A percentile compares a stretch with the other conserved stretches of the same genome.
These are phyloP conservation scores for Diplotaxis tenuifolia DNA, from an alignment of 345 rosid species.

Conservation along the genomic window DNA sequence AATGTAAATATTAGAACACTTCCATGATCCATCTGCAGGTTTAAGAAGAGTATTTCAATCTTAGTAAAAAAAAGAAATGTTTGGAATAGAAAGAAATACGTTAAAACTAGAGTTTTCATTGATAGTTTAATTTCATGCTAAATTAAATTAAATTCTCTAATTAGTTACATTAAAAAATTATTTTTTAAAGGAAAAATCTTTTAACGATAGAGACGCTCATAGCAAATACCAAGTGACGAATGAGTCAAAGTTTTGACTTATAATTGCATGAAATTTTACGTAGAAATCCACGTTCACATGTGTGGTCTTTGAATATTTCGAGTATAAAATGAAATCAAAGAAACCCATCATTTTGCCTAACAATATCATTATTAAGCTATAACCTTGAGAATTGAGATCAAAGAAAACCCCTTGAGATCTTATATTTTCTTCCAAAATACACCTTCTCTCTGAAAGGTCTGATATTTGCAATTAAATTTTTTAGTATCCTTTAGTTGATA, in stretches of 20 bases:
- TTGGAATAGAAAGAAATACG: neutral
- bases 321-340: slow-evolving; percentile 12
- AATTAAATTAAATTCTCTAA: neutral
- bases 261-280: slow-evolving; percentile 30
- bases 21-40: too few relatives aligned
- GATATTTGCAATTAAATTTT: neutral
- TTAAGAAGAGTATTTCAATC: too few relatives aligned
- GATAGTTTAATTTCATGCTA: neutral
- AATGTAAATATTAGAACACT: too few relatives aligned
- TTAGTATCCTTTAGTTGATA: neutral
- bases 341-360: neutral
- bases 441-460: slow-evolving; percentile 12
- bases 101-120: neutral
- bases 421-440: neutral
- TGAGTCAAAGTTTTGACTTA: slow-evolving; percentile 26
- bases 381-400: slow-evolving; percentile 21
- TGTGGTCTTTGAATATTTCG: neutral
- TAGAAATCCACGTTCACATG: slow-evolving; percentile 10
- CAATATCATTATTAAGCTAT: slow-evolving; percentile 1
- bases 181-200: too few relatives aligned
- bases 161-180: too few relatives aligned
- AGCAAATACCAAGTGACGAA: slow-evolving; percentile 19
- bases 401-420: neutral
- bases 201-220: neutral
- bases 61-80: too few relatives aligned